Conservation (phyloP, 192 early-diverging fungal species). For the Coemansia sp. region DNA sequence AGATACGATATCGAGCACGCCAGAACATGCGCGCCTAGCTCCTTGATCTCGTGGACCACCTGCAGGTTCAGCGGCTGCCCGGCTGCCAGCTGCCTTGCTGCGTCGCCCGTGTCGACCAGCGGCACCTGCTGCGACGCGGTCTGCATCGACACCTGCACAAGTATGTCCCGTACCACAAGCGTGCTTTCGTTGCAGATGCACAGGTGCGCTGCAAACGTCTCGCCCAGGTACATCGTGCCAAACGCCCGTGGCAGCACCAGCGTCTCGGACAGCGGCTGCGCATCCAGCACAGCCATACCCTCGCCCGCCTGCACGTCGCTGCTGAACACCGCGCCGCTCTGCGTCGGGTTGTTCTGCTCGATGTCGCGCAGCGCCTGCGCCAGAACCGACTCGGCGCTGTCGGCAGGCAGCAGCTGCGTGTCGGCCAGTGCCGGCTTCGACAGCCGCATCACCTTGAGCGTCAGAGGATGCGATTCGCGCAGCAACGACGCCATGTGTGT, state of each 20-base stretch:
- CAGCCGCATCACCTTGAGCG: constrained; percentile 90
- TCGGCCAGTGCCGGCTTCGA: constrained; percentile 70
- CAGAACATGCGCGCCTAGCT: constrained; percentile 88
- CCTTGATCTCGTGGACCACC: constrained; percentile 92
- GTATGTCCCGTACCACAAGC: constrained; percentile 68
- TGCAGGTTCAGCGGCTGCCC: constrained; percentile 73
- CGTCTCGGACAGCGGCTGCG: constrained; percentile 64
- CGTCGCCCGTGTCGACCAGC: constrained; percentile 59
- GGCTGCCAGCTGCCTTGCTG: constrained; percentile 65
- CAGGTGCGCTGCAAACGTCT: constrained; percentile 84
- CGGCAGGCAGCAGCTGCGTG: constrained; percentile 51
- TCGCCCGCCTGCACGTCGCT: constrained; percentile 37
- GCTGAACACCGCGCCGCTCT: constrained; percentile 35
- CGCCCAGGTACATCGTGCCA: constrained; percentile 93
- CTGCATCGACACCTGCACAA: constrained; percentile 81
- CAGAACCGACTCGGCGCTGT: constrained; percentile 32
- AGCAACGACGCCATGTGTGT: constrained; percentile 41
- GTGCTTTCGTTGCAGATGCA: constrained; percentile 84
- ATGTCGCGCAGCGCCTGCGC: constrained; percentile 34
- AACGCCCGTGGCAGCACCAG: constrained; percentile 81
- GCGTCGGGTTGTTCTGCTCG: constrained; percentile 51
- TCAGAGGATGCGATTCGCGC: constrained; percentile 68
- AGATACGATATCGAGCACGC: constrained; percentile 85
- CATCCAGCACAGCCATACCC: constrained; percentile 54
- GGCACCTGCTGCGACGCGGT: constrained; percentile 65